A percentile compares a stretch with the other conserved stretches of the same genome.
phyloP scores from a whole-genome alignment of 768 basidiomycete species.

The Ramaria sp. region DNA sequence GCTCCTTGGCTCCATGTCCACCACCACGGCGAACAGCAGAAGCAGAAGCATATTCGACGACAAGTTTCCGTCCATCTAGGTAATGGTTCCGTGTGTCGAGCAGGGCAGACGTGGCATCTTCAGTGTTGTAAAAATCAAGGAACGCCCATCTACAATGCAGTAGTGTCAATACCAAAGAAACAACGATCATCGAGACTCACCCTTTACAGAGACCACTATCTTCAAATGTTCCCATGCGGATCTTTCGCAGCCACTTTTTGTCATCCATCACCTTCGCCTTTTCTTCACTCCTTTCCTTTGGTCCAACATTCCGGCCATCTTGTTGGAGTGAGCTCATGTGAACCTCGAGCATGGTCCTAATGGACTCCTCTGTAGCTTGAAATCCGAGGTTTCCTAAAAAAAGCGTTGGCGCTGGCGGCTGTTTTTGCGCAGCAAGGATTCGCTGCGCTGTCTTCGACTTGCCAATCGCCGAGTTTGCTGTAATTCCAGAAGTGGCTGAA shows the following conservation, averaged over 20 bases:
- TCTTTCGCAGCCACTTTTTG: conserved; percentile 52
- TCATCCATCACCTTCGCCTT: conserved; percentile 27
- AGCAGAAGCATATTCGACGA: conserved; percentile 80
- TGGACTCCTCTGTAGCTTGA: conserved; percentile 70
- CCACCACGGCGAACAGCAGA: conserved; percentile 85
- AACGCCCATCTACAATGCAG: conserved; percentile 68
- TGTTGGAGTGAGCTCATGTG: conserved; percentile 30
- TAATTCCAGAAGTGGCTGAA: conserved; percentile 25
- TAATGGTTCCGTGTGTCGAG: conserved; percentile 77
- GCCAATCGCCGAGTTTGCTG: conserved; percentile 21
- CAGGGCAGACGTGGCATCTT: conserved; percentile 73
- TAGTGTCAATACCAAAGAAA: neutral
- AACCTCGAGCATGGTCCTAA: conserved; percentile 62
- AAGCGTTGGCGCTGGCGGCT: conserved; percentile 72
- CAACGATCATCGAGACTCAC: conserved; percentile 32
- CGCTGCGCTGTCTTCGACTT: conserved; percentile 65
- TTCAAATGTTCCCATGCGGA: conserved; percentile 93
- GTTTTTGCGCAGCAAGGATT: conserved; percentile 68
- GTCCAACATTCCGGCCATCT: conserved; percentile 18
- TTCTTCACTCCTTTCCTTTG: conserved; percentile 14
- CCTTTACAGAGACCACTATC: conserved; percentile 95
- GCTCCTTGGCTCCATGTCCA: conserved; percentile 14
- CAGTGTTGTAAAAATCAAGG: conserved; percentile 74
- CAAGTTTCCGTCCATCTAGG: conserved; percentile 73
- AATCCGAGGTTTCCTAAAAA: conserved; percentile 93